Conservation (phyloP, 805 yeast species). For the Starmera dryadoides region DNA sequence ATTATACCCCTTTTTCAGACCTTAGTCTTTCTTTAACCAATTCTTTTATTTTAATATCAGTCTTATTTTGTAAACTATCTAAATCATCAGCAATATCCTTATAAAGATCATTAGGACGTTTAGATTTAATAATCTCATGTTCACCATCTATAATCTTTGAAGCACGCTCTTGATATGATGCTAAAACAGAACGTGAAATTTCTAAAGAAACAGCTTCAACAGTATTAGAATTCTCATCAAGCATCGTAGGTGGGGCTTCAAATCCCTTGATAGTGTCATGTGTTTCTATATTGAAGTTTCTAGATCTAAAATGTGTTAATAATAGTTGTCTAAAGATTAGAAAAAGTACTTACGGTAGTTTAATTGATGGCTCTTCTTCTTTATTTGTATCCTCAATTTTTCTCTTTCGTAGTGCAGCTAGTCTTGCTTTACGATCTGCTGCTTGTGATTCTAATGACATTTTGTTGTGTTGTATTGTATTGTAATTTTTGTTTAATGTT, state of each 20-base stretch:
- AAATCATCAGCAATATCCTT: conserved; percentile 31
- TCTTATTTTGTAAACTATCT: conserved; percentile 30
- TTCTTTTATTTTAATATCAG: conserved; percentile 33
- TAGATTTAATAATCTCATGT: not conserved
- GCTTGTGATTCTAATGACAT: conserved; percentile 21
- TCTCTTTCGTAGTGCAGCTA: conserved; percentile 18
- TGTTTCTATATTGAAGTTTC: conserved; percentile 17
- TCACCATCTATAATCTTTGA: not conserved
- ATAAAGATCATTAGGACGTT: conserved; percentile 14
- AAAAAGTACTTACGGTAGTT: not conserved
- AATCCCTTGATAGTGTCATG: conserved; percentile 10
- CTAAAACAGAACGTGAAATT: conserved; percentile 20
- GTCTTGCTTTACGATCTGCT: conserved; percentile 21
- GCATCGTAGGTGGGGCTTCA: conserved; percentile 15
- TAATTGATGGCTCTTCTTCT: not conserved
- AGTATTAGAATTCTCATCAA: conserved; percentile 24
- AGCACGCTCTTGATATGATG: conserved; percentile 8
- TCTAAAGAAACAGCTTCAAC: conserved; percentile 28
- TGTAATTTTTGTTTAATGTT: too few species aligned
- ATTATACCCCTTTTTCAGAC: not conserved
- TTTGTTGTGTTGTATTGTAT: not conserved
- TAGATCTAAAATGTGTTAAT: not conserved
- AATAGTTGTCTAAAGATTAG: too few species aligned
- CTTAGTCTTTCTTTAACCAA: conserved; percentile 29
- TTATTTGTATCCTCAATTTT: conserved; percentile 4